A percentile compares a stretch with the other conserved stretches of the same genome.
Evolutionary conservation across 2,329 filamentous ascomycete species (phyloP).

Genomic region (Spiromastix sp.): DNA sequence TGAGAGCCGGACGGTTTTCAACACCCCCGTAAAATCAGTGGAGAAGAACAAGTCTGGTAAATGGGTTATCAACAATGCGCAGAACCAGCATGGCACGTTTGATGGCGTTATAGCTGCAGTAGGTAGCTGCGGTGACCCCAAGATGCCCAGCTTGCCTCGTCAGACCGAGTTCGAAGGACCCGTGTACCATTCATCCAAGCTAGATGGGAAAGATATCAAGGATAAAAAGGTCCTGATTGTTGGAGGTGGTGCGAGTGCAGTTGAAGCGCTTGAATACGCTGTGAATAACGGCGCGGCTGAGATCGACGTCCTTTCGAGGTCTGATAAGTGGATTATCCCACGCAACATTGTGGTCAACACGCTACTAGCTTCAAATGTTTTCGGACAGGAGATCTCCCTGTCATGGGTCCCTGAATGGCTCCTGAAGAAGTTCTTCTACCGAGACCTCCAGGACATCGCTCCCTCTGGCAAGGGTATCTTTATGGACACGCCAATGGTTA

Average conservation of each 20-base stretch:
- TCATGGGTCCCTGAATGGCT: slow-evolving; percentile 70
- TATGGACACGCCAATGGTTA: slow-evolving; percentile 78
- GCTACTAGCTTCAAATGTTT: slow-evolving; percentile 65
- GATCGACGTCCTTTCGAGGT: slow-evolving; percentile 62
- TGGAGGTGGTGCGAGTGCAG: slow-evolving; percentile 68
- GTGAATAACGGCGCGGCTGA: slow-evolving; percentile 55
- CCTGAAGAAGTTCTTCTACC: slow-evolving; percentile 70
- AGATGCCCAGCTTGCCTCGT: slow-evolving; percentile 60
- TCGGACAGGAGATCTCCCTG: slow-evolving; percentile 64
- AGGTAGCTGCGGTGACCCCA: slow-evolving; percentile 70
- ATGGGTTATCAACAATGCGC: slow-evolving; percentile 71
- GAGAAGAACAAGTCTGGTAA: slow-evolving; percentile 57
- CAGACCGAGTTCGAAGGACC: slow-evolving; percentile 62
- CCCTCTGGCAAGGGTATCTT: slow-evolving; percentile 65
- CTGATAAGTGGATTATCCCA: slow-evolving; percentile 81
- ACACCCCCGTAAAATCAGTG: slow-evolving; percentile 57
- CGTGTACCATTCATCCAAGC: slow-evolving; percentile 63
- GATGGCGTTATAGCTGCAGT: slow-evolving; percentile 70
- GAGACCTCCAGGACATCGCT: slow-evolving; percentile 64
- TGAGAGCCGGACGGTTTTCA: slow-evolving; percentile 60
- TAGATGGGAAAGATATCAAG: slow-evolving; percentile 62
- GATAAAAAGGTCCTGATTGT: slow-evolving; percentile 68
- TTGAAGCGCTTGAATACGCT: slow-evolving; percentile 75
- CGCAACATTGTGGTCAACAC: slow-evolving; percentile 65
- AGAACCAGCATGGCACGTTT: slow-evolving; percentile 58